A percentile compares a stretch with the other conserved stretches of the same genome.
These are phyloP conservation scores for Neonectria coccinea DNA, from an alignment of 2,329 filamentous ascomycete genomes.

Conservation along the genomic window DNA sequence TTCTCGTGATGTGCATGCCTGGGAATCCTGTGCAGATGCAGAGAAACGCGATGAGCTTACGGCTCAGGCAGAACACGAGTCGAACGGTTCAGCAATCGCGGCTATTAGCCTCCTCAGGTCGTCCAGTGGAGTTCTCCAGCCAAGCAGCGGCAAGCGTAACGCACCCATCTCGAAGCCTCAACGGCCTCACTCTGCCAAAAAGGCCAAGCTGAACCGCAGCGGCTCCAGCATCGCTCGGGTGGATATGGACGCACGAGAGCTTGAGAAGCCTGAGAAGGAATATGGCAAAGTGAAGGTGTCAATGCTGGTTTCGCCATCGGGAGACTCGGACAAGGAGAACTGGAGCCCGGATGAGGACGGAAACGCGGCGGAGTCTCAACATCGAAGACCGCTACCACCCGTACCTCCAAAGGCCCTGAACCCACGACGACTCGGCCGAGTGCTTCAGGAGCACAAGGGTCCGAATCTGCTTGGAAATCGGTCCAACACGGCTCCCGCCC, in stretches of 20 bases:
- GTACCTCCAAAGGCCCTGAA: conserved; percentile 48
- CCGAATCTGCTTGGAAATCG: conserved; percentile 50
- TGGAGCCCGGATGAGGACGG: conserved; percentile 72
- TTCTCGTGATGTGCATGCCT: conserved; percentile 87
- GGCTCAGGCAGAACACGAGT: conserved; percentile 83
- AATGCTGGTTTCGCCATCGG: conserved; percentile 52
- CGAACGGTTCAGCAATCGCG: conserved; percentile 81
- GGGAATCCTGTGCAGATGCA: conserved; percentile 91
- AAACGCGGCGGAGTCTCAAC: conserved; percentile 48
- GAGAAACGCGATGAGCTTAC: conserved; percentile 83
- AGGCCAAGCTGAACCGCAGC: conserved; percentile 70
- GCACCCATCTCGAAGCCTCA: conserved; percentile 54
- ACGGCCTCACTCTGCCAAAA: conserved; percentile 63
- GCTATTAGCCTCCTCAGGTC: conserved; percentile 86
- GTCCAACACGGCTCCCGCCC: conserved; percentile 56
- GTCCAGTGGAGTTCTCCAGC: conserved; percentile 65
- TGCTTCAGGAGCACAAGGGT: conserved; percentile 56
- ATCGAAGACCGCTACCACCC: conserved; percentile 54
- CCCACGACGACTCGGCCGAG: conserved; percentile 56
- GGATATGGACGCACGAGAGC: conserved; percentile 56
- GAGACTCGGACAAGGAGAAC: conserved; percentile 95
- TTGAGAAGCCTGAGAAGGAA: conserved; percentile 43
- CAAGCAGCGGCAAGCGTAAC: conserved; percentile 76
- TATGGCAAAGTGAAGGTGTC: conserved; percentile 54
- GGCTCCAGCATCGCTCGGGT: conserved; percentile 72